These are phyloP conservation scores for Amanita jacksonii DNA, from an alignment of 768 basidiomycete genomes.

Conservation along the genomic window DNA sequence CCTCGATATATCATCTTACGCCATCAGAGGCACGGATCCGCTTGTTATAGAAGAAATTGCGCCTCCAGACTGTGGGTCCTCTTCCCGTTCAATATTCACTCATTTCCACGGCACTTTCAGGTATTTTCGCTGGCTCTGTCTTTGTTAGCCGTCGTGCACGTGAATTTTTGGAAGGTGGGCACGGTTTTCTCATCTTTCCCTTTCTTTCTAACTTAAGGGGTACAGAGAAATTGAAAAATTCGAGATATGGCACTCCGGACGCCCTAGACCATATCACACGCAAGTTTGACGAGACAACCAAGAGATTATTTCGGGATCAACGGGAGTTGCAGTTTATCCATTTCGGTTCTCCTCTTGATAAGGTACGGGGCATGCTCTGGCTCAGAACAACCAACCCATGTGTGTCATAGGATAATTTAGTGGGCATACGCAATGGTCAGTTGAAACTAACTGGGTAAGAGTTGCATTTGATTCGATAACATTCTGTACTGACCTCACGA, in stretches of 20 bases:
- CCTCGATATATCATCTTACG: slow-evolving; percentile 74
- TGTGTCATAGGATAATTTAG: slow-evolving; percentile 33
- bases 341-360: slow-evolving; percentile 73
- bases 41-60: slow-evolving; percentile 78
- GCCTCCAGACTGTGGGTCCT: slow-evolving; percentile 62
- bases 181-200: neutral
- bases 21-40: slow-evolving; percentile 57
- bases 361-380: slow-evolving; percentile 19
- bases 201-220: neutral
- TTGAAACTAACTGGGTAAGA: slow-evolving; percentile 61
- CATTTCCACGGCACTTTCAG: slow-evolving; percentile 24
- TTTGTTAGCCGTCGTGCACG: slow-evolving; percentile 72
- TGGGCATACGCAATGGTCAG: slow-evolving; percentile 64
- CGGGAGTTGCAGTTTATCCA: slow-evolving; percentile 62
- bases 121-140: slow-evolving; percentile 75
- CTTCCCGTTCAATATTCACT: neutral
- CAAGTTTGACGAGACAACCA: slow-evolving; percentile 76
- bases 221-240: slow-evolving; percentile 61
- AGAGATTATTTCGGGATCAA: slow-evolving; percentile 64
- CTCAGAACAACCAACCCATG: neutral
- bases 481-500: neutral
- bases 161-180: slow-evolving; percentile 57
- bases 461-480: slow-evolving; percentile 3
- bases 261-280: slow-evolving; percentile 72
- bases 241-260: slow-evolving; percentile 63